Conservation (phyloP, 2,329 filamentous ascomycete genomes). For the Botrytis squamosa region DNA sequence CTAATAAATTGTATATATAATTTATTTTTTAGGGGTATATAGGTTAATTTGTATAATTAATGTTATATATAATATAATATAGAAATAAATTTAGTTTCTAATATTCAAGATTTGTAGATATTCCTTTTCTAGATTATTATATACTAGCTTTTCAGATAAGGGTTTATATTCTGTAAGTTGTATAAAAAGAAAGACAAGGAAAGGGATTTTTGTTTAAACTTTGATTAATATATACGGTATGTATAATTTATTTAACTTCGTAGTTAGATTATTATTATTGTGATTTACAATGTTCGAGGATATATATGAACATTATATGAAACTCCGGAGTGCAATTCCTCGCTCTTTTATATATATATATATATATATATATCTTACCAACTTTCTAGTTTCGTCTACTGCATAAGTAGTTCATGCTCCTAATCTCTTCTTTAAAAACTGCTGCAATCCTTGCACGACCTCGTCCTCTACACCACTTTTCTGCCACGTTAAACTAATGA, state of each 20-base stretch:
- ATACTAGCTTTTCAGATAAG: neutral
- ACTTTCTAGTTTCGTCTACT: too few species aligned
- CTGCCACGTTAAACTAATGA: conserved; percentile 30
- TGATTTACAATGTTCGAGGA: too few species aligned
- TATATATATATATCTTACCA: too few species aligned
- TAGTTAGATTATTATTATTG: neutral
- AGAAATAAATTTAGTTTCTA: too few species aligned
- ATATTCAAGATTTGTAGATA: too few species aligned
- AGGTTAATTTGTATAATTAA: too few species aligned
- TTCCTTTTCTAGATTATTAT: too few species aligned
- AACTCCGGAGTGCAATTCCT: neutral
- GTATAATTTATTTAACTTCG: neutral
- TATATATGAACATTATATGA: neutral
- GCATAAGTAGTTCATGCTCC: neutral
- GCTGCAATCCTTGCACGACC: conserved; percentile 22
- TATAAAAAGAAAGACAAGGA: too few species aligned
- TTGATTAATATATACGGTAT: neutral
- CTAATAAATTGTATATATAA: too few species aligned
- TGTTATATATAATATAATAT: too few species aligned
- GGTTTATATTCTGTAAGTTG: neutral
- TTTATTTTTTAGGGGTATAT: too few species aligned
- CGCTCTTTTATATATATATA: neutral
- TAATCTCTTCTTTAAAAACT: neutral
- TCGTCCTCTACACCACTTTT: conserved; percentile 27
- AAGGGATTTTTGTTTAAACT: too few species aligned